These are phyloP conservation scores for Parmelia sp. DNA, from an alignment of 495 filamentous ascomycete species.

Conservation along the genomic window DNA sequence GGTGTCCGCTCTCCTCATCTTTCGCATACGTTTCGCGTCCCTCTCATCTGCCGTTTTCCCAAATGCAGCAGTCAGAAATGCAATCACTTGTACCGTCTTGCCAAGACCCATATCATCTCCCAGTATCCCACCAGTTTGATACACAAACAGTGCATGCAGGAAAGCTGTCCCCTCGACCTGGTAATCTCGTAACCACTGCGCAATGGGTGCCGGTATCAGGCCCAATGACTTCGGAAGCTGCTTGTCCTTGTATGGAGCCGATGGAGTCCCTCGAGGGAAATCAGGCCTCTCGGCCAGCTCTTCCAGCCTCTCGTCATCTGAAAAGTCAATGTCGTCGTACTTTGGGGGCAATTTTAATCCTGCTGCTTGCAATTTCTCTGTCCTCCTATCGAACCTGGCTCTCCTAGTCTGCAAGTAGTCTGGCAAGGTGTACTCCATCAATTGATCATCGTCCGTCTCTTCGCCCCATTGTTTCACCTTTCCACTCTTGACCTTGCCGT, in stretches of 20 bases:
- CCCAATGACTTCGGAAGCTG: slow-evolving; percentile 69
- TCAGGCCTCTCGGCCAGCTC: slow-evolving; percentile 61
- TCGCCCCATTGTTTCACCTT: slow-evolving; percentile 38
- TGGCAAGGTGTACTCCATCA: slow-evolving; percentile 54
- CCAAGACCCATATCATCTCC: slow-evolving; percentile 97
- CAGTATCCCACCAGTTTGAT: slow-evolving; percentile 84
- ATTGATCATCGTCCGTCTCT: slow-evolving; percentile 49
- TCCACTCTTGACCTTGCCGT: slow-evolving; percentile 26
- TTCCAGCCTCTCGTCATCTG: slow-evolving; percentile 67
- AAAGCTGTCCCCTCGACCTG: slow-evolving; percentile 83
- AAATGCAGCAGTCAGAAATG: slow-evolving; percentile 87
- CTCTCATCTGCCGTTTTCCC: slow-evolving; percentile 91
- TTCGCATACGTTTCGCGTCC: slow-evolving; percentile 86
- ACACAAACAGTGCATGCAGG: slow-evolving; percentile 83
- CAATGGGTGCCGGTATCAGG: slow-evolving; percentile 80
- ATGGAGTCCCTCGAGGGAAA: slow-evolving; percentile 57
- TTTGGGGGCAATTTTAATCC: slow-evolving; percentile 73
- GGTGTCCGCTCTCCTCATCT: slow-evolving; percentile 55
- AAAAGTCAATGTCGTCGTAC: slow-evolving; percentile 79
- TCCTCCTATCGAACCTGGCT: slow-evolving; percentile 45
- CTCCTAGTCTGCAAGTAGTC: slow-evolving; percentile 52
- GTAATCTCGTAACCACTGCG: slow-evolving; percentile 88
- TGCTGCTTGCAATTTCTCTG: slow-evolving; percentile 53
- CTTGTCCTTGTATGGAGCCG: slow-evolving; percentile 66
- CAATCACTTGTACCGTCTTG: slow-evolving; percentile 95